Conservation (phyloP, 805 yeast genomes). For the Wickerhamiella sergipiensis region DNA sequence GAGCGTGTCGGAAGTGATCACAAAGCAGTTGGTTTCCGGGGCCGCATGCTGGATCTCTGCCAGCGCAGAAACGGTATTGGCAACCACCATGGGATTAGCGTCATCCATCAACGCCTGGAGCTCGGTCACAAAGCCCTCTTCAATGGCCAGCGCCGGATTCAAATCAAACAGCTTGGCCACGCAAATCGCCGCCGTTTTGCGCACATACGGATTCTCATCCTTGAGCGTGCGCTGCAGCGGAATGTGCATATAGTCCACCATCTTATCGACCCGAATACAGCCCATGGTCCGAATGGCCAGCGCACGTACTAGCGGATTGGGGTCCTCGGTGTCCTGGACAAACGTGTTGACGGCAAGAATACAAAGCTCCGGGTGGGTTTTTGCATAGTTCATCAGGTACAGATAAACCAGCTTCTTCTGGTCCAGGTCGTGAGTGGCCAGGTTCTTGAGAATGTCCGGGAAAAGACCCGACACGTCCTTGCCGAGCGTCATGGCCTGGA, state of each 20-base stretch:
- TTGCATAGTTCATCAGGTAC: slow-evolving; percentile 94
- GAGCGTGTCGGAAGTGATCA: slow-evolving; percentile 28
- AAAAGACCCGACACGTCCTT: slow-evolving; percentile 89
- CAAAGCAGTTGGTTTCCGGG: slow-evolving; percentile 36
- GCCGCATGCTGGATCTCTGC: slow-evolving; percentile 68
- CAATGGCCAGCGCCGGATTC: slow-evolving; percentile 66
- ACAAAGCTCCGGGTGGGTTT: slow-evolving; percentile 88
- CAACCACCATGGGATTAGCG: slow-evolving; percentile 93
- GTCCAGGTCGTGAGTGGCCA: slow-evolving; percentile 91
- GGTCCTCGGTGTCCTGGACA: slow-evolving; percentile 88
- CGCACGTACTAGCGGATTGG: slow-evolving; percentile 90
- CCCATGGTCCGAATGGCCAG: slow-evolving; percentile 98
- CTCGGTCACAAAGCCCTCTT: slow-evolving; percentile 68
- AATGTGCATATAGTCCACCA: slow-evolving; percentile 86
- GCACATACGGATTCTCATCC: slow-evolving; percentile 93
- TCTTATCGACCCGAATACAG: slow-evolving; percentile 86
- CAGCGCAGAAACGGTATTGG: slow-evolving; percentile 79
- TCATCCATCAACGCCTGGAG: slow-evolving; percentile 62
- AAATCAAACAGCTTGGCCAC: slow-evolving; percentile 90
- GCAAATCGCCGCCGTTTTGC: slow-evolving; percentile 95
- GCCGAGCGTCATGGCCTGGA: slow-evolving; percentile 96
- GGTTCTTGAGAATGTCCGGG: slow-evolving; percentile 91
- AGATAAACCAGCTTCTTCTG: slow-evolving; percentile 92
- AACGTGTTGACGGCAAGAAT: slow-evolving; percentile 94
- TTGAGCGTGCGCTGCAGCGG: slow-evolving; percentile 73